These are phyloP conservation scores for Beta corolliflora DNA, from an alignment of 179 eudicot genomes.

Conservation along the genomic window DNA sequence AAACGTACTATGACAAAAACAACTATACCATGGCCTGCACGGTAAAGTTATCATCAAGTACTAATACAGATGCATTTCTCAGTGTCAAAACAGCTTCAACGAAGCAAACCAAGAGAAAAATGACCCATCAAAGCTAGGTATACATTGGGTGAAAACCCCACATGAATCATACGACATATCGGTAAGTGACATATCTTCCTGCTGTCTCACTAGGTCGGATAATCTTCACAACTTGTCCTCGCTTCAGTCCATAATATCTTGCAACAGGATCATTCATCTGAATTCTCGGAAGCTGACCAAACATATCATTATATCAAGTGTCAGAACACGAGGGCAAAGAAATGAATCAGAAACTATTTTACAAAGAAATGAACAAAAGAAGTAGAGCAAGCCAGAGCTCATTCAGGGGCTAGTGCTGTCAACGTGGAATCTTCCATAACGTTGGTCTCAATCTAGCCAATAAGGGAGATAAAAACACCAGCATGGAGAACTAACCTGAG, in stretches of 20 bases:
- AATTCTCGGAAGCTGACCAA: conserved; percentile 69
- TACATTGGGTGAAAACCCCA: neutral
- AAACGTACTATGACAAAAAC: neutral
- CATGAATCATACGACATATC: conserved; percentile 52
- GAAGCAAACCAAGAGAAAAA: neutral
- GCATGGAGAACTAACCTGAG: conserved; percentile 54
- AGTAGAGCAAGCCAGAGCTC: neutral
- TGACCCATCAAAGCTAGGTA: neutral
- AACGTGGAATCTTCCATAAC: too few species aligned
- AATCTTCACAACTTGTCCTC: conserved; percentile 79
- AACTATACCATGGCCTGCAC: neutral
- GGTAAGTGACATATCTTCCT: conserved; percentile 69
- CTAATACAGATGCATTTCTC: neutral
- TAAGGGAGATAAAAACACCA: neutral
- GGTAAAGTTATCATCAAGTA: neutral
- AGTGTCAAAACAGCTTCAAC: neutral
- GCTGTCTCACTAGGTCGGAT: conserved; percentile 89
- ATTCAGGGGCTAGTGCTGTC: too few species aligned
- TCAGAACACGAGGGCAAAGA: neutral
- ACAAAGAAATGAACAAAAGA: neutral
- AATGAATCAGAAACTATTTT: neutral
- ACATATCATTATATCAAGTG: neutral
- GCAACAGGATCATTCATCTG: conserved; percentile 80
- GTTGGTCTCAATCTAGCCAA: neutral
- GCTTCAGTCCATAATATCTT: conserved; percentile 74